A percentile compares a stretch with the other conserved stretches of the same genome.
Conservation (phyloP, 2,329 filamentous ascomycete species). For the Thelonectria rubi region DNA sequence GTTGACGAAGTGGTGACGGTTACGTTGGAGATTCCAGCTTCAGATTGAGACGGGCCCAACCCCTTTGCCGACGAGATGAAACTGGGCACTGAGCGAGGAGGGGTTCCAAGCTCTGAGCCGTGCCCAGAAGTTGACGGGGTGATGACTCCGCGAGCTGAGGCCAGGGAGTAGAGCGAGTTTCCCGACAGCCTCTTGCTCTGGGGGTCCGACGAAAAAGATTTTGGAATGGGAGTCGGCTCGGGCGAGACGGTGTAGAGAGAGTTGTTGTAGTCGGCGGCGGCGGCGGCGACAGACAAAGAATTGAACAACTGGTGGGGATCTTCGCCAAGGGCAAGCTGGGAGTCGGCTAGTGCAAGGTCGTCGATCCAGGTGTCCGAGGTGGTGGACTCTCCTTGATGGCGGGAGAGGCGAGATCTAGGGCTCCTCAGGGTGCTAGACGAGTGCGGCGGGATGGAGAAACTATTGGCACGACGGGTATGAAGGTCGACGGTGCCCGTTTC, state of each 20-base stretch:
- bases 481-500: constrained; percentile 67
- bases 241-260: constrained; percentile 51
- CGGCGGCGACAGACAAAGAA: constrained; percentile 44
- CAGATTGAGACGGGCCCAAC: constrained; percentile 55
- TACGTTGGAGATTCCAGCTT: constrained; percentile 60
- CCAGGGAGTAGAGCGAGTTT: constrained; percentile 76
- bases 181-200: constrained; percentile 75
- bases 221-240: constrained; percentile 58
- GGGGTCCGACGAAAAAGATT: constrained; percentile 59
- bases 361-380: constrained; percentile 54
- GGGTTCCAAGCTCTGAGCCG: constrained; percentile 59
- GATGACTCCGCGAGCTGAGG: constrained; percentile 63
- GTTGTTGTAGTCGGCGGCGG: constrained; percentile 33
- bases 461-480: constrained; percentile 64
- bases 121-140: constrained; percentile 61
- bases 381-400: constrained; percentile 55
- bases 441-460: constrained; percentile 68
- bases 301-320: constrained; percentile 60
- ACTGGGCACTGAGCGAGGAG: constrained; percentile 55
- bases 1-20: constrained; percentile 63
- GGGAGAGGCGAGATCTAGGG: constrained; percentile 52
- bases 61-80: constrained; percentile 58
- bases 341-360: constrained; percentile 48
- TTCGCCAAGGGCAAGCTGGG: constrained; percentile 57
- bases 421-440: constrained; percentile 53